Base-by-base conservation (phyloP, 495 filamentous ascomycete species). In the Sabuloglossum arenarium region DNA sequence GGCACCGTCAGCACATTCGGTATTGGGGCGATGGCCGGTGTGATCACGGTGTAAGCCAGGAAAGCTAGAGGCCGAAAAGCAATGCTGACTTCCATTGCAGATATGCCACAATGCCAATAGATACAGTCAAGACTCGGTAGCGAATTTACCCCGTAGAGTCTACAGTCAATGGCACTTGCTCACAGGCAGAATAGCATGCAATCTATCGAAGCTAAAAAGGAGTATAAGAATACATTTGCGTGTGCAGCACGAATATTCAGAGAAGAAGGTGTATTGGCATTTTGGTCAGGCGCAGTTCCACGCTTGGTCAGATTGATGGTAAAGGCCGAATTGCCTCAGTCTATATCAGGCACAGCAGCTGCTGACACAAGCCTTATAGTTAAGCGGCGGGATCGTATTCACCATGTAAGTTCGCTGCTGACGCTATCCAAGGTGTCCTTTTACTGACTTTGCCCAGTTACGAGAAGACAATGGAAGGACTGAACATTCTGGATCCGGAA, bases 331-430 rank as follows among this genome's bases (percentile, higher is more conserved):
- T 30, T 30, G 12, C 25, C 47, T 11, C 24, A 51, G 8, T 16
- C 14, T 19, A 8, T 56, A 54, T 89, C n/a, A 23, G 2, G 39
- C 1, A 23, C 16, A 3, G n/a, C 39, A 5, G 39, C 21, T 37
- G n/a, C 39, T 43, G 19, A 43, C 12, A 43, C 6, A 3, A 21
- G 11, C 3, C 39, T 12, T 12, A 27, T 29, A 56, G 55, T 59
- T 73, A 71, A 94, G 88, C 64, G 91, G 91, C 53, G 91, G 91
- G 21, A 94, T 98, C 64, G 93, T 98, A 54, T 98, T 98, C 65
- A 88, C 93, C 3, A 94, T 97, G 89, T 83, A 65, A 58, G 77
- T 71, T 50, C 45, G 5, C 30, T 43, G 6, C 24, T 45, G 23
- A n/a, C 50, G 42, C 31, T 50, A 42, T 6, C 37, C 9, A 21